Evolutionary conservation across 2,329 filamentous ascomycete genomes (phyloP), one percentile per base, ranked within the genome.

Genomic region (Aspergillus niger): DNA sequence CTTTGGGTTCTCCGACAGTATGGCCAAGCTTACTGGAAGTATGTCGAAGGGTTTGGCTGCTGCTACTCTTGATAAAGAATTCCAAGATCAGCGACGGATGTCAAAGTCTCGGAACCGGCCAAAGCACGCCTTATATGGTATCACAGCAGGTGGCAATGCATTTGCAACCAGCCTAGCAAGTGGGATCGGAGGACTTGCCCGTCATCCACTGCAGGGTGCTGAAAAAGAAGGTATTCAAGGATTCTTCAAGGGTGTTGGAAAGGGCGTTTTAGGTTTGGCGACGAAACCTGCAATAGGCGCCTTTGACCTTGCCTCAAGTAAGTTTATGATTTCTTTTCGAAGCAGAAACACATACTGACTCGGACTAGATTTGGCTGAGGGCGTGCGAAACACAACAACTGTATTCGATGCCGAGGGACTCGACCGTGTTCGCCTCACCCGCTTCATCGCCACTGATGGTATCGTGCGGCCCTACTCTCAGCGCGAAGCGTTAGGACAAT

Each of bases 211-310:
- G 20, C 91, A 99, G 77, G 95, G 95, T 8, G 95, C 95, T 0
- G 95, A 99, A 77, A 93, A 95, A 73, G 96, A 98, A 78, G 95
- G 95, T 15, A 89, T 93, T 0, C 83, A 92, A 3, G 95, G 95
- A 0, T 99, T 99, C 79, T 91, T 99, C 79, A 99, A 99, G 80
- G 95, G 95, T 58, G 91, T 99, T 39, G 95, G 95, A 58, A 99
- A 98, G 79, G 95, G 95, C 20, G 84, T 98, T 20, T 83, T 98
- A 1, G 95, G 95, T 11, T 82, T 98, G n/a, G 92, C 93, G 1
- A 99, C 95, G 8, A 99, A 99, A 77, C 94, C 96, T 2, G 92
- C 94, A 6, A 96, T 99, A 60, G 95, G 96, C 58, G 92, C 97
- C 22, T 92, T 99, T 66, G 95, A 99, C 77, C 89, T 99, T 71